A percentile compares a stretch with the other conserved stretches of the same genome.
These are phyloP conservation scores for Vicia sativa DNA, from an alignment of 306 rosid species.

Conservation along the genomic window DNA sequence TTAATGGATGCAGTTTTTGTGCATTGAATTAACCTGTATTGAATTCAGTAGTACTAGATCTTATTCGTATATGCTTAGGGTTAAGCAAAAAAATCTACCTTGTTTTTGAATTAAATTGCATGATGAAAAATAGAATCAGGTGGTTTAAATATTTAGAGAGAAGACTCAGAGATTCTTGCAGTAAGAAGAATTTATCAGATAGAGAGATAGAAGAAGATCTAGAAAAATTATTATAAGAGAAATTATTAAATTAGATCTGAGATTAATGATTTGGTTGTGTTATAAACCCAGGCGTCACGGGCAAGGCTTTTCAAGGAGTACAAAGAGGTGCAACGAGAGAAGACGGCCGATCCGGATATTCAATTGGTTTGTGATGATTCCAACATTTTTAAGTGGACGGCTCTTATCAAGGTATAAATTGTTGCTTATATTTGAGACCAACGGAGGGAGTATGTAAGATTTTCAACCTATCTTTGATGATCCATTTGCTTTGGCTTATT, in stretches of 20 bases:
- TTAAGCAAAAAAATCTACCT: background rate
- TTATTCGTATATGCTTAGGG: background rate
- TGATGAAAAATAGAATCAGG: no score
- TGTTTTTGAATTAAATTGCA: conserved; percentile 18
- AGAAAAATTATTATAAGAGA: no score
- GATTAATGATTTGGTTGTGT: no score
- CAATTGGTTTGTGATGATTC: conserved; percentile 87
- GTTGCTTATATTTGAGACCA: background rate
- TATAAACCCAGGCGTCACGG: conserved; percentile 67
- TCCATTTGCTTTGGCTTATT: conserved; percentile 25
- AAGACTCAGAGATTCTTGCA: no score
- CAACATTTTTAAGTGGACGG: conserved; percentile 93
- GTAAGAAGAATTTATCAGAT: no score
- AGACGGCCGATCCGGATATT: conserved; percentile 88
- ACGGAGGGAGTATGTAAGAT: background rate
- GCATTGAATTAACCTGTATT: background rate
- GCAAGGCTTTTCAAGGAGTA: conserved; percentile 96
- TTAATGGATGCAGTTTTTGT: conserved; percentile 11
- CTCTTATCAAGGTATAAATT: conserved; percentile 72
- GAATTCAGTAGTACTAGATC: background rate
- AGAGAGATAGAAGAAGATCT: no score
- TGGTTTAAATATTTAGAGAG: no score
- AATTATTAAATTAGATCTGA: no score
- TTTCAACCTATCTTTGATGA: conserved; percentile 1
- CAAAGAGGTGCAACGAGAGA: conserved; percentile 96